phyloP scores from a whole-genome alignment of 306 rosid genomes.

The Arachis stenosperma region DNA sequence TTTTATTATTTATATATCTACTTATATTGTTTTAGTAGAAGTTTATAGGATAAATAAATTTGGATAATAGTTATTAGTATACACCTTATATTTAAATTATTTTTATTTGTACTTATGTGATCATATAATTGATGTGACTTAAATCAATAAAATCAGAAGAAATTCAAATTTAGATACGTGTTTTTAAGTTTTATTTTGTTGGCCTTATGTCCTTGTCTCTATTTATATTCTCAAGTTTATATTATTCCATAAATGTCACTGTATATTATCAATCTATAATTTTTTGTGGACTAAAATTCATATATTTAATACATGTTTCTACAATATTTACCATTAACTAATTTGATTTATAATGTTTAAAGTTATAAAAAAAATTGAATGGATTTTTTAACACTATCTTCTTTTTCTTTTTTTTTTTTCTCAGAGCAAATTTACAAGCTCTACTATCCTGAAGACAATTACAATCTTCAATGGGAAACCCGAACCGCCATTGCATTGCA shows the following conservation, averaged over 20 bases:
- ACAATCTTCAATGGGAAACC: not conserved
- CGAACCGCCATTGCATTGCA: constrained; percentile 13
- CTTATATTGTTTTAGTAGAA: too few relatives aligned
- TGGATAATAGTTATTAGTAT: not conserved
- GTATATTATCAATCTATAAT: too few relatives aligned
- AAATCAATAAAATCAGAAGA: not conserved
- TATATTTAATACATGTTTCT: too few relatives aligned
- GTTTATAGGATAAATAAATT: not conserved
- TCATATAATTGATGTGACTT: not conserved
- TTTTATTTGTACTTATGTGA: not conserved
- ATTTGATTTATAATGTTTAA: too few relatives aligned
- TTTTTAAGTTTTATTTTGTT: not conserved
- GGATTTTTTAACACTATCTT: too few relatives aligned
- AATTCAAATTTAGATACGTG: not conserved
- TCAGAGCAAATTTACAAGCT: too few relatives aligned
- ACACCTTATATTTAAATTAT: not conserved
- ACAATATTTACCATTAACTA: too few relatives aligned
- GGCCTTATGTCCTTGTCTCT: not conserved
- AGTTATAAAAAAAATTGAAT: too few relatives aligned
- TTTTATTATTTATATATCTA: too few relatives aligned
- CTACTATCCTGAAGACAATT: too few relatives aligned
- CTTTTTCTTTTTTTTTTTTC: too few relatives aligned
- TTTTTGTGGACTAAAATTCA: too few relatives aligned
- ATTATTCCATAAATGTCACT: not conserved
- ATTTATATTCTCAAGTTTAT: not conserved